Percentiles rank a stretch among this genome's conserved stretches.
phyloP scores from a whole-genome alignment of 306 rosid genomes.

The Pyrus communis region DNA sequence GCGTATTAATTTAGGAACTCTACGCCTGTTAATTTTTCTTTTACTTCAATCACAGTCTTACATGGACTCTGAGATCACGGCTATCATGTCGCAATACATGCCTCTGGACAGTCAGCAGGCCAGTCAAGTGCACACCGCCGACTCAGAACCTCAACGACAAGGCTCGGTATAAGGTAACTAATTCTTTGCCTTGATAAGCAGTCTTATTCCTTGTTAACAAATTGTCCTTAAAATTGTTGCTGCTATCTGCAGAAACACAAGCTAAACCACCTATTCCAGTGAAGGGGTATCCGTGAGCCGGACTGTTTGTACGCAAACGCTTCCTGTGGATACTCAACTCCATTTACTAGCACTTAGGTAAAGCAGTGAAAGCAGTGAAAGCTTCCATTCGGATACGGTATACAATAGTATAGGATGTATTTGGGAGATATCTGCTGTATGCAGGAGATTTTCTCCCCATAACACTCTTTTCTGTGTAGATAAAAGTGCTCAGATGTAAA shows the following conservation, averaged over 20 bases:
- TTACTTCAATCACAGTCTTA: constrained; percentile 45
- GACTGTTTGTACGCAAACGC: not conserved
- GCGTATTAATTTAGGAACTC: not conserved
- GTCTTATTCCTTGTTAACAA: not conserved
- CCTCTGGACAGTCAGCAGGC: constrained; percentile 65
- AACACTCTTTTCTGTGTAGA: not conserved
- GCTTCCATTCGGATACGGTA: not conserved
- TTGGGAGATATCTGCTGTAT: not conserved
- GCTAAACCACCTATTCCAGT: not conserved
- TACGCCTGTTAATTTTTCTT: not conserved
- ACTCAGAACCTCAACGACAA: constrained; percentile 53
- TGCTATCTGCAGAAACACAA: constrained; percentile 5
- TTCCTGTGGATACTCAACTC: not conserved
- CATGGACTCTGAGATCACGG: constrained; percentile 97
- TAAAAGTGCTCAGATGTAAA: not conserved
- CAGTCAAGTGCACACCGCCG: constrained; percentile 46
- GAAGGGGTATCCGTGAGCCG: not conserved
- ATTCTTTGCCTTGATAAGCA: constrained; percentile 5
- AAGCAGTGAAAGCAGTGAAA: not conserved
- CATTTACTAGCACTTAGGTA: not conserved
- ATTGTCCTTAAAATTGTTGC: not conserved
- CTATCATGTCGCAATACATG: constrained; percentile 98
- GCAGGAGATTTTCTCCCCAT: not conserved
- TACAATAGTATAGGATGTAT: not conserved
- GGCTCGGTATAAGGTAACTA: constrained; percentile 46